These are phyloP conservation scores for Phytophthora macrochlamydospora DNA, from an alignment of 352 stramenopile genomes.

Conservation along the genomic window DNA sequence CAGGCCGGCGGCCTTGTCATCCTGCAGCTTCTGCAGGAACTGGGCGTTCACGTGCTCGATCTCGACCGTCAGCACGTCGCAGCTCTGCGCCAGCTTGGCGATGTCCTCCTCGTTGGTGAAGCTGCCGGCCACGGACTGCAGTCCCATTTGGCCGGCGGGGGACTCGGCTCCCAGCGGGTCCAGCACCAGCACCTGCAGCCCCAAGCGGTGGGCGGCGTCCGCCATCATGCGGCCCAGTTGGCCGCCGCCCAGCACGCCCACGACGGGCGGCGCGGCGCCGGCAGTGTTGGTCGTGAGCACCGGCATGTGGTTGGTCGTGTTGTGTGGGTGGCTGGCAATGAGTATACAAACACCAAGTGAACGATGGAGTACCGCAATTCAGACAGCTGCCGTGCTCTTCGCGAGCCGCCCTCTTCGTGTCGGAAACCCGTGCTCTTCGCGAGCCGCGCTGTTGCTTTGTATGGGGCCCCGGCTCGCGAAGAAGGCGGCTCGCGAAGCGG, in stretches of 20 bases:
- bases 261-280: constrained; percentile 55
- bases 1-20: constrained; percentile 51
- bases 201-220: constrained; percentile 94
- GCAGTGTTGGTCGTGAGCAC: constrained; percentile 49
- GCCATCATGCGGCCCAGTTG: constrained; percentile 99
- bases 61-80: constrained; percentile 96
- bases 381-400: no score
- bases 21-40: constrained; percentile 90
- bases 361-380: no score
- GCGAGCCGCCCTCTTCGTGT: no score
- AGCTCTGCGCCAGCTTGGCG: constrained; percentile 73
- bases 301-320: constrained; percentile 38
- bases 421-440: no score
- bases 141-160: constrained; percentile 75
- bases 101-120: constrained; percentile 79
- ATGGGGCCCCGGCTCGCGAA: no score
- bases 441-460: no score
- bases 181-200: constrained; percentile 93
- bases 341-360: no score
- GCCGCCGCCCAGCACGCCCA: constrained; percentile 95
- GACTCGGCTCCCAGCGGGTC: constrained; percentile 87
- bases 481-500: no score
- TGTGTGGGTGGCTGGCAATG: neutral
- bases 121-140: constrained; percentile 73
- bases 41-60: constrained; percentile 98